Evolutionary conservation across 2,329 filamentous ascomycete species (phyloP).

Genomic region (Fusarium solani-melongenae): DNA sequence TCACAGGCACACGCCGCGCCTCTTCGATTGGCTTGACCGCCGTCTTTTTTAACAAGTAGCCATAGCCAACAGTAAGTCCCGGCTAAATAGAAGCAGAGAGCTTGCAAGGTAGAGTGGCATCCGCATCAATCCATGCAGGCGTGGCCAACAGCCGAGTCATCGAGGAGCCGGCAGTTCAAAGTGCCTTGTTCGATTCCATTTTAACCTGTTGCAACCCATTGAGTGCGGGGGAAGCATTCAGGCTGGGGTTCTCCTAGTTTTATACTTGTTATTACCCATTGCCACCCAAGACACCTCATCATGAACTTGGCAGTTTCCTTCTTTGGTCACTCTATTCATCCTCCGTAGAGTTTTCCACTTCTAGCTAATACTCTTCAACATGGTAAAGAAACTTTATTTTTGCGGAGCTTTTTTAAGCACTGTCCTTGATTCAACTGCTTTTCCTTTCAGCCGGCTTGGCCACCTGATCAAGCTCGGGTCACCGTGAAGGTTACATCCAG

Average conservation of each 20-base stretch:
- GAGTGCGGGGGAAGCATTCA: not conserved
- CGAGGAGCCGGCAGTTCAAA: not conserved
- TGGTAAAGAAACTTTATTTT: not conserved
- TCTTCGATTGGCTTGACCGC: not conserved
- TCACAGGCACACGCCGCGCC: not conserved
- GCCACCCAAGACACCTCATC: not conserved
- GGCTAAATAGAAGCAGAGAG: not conserved
- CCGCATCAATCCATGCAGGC: not conserved
- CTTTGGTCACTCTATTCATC: not conserved
- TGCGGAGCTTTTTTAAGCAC: not conserved
- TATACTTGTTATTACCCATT: not conserved
- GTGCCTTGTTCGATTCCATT: not conserved
- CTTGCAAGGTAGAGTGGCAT: not conserved
- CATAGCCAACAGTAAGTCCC: no score
- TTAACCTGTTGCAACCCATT: not conserved
- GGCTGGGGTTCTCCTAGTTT: not conserved
- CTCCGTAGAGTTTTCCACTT: not conserved
- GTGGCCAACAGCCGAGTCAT: not conserved
- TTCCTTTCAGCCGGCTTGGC: not conserved
- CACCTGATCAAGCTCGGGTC: not conserved
- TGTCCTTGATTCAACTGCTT: not conserved
- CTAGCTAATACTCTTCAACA: not conserved
- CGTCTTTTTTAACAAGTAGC: not conserved
- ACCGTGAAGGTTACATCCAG: not conserved
- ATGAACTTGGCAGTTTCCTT: not conserved